Percentiles rank a stretch among this genome's conserved stretches.
These are phyloP conservation scores for Fonsecaea erecta DNA, from an alignment of 2,329 filamentous ascomycete species.

Conservation along the genomic window DNA sequence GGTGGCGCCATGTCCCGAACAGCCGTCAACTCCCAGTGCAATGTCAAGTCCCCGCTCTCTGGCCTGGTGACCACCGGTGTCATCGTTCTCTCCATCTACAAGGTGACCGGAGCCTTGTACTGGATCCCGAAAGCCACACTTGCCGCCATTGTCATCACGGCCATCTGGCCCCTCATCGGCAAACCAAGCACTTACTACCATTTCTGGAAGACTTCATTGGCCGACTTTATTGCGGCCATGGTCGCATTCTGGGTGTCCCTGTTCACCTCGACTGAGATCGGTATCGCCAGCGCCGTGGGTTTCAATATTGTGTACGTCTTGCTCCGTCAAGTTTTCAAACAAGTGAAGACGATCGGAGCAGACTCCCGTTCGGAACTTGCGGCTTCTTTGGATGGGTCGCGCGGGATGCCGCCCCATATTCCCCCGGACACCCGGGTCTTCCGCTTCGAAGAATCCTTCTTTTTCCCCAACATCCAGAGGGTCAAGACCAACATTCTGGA, in stretches of 20 bases:
- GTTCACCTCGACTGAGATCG: conserved; percentile 64
- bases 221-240: conserved; percentile 68
- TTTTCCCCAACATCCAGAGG: conserved; percentile 66
- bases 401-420: conserved; percentile 37
- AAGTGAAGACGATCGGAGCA: conserved; percentile 42
- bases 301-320: conserved; percentile 68
- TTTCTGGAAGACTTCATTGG: conserved; percentile 68
- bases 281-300: conserved; percentile 63
- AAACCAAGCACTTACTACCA: conserved; percentile 64
- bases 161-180: conserved; percentile 66
- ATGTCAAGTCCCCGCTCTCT: conserved; percentile 65
- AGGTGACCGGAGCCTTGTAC: conserved; percentile 64
- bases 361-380: conserved; percentile 41
- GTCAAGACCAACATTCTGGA: conserved; percentile 58
- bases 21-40: conserved; percentile 68
- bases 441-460: conserved; percentile 61
- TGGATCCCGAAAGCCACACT: conserved; percentile 71
- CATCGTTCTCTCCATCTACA: conserved; percentile 66
- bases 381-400: conserved; percentile 37
- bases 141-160: conserved; percentile 69
- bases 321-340: conserved; percentile 62
- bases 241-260: conserved; percentile 68
- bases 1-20: conserved; percentile 71
- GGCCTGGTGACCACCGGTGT: conserved; percentile 65
- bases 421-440: conserved; percentile 61